Percentiles rank a stretch among this genome's conserved stretches.
Evolutionary conservation across 2,329 filamentous ascomycete species (phyloP).

Genomic region (Pyricularia pennisetigena): DNA sequence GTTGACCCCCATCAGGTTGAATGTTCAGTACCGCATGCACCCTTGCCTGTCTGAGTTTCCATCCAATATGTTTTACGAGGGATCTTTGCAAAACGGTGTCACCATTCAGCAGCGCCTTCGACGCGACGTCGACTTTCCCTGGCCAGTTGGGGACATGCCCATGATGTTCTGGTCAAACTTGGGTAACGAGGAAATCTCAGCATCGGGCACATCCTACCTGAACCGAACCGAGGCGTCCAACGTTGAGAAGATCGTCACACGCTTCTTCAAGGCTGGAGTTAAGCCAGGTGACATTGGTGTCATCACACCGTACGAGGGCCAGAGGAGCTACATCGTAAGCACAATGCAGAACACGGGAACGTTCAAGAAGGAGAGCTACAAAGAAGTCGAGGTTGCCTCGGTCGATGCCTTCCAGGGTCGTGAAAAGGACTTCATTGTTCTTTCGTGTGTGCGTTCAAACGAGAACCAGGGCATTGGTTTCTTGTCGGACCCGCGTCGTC

Average conservation of each 20-base stretch:
- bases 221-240: slow-evolving; percentile 96
- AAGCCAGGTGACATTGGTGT: slow-evolving; percentile 89
- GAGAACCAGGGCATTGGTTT: slow-evolving; percentile 99
- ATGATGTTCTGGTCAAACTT: slow-evolving; percentile 99
- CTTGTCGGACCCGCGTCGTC: slow-evolving; percentile 90
- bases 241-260: slow-evolving; percentile 95
- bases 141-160: slow-evolving; percentile 85
- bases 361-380: slow-evolving; percentile 97
- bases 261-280: slow-evolving; percentile 98
- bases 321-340: slow-evolving; percentile 95
- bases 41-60: slow-evolving; percentile 95
- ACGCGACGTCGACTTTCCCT: slow-evolving; percentile 93
- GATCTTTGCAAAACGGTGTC: slow-evolving; percentile 91
- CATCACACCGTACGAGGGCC: slow-evolving; percentile 96
- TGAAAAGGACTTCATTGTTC: slow-evolving; percentile 97
- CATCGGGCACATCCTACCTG: slow-evolving; percentile 93
- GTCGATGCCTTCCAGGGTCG: slow-evolving; percentile 98
- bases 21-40: slow-evolving; percentile 98
- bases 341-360: slow-evolving; percentile 98
- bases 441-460: slow-evolving; percentile 96
- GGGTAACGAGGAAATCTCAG: slow-evolving; percentile 95
- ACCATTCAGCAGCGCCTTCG: slow-evolving; percentile 81
- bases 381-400: slow-evolving; percentile 95
- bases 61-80: slow-evolving; percentile 99
- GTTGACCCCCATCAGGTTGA: slow-evolving; percentile 81